A percentile compares a stretch with the other conserved stretches of the same genome.
These are phyloP conservation scores for Saturnispora hagleri DNA, from an alignment of 805 yeast species.

Conservation along the genomic window DNA sequence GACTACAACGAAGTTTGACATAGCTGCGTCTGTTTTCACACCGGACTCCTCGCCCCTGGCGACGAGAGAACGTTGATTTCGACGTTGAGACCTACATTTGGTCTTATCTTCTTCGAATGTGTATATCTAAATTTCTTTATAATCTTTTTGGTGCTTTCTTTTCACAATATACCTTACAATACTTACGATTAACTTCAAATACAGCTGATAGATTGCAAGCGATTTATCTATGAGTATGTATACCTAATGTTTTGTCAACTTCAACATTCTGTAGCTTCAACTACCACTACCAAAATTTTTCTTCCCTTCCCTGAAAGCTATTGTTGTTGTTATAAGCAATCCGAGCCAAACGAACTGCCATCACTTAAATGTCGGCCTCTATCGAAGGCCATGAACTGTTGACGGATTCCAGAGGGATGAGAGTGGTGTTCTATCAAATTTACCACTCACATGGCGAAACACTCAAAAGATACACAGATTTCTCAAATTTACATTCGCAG, in stretches of 20 bases:
- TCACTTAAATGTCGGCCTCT: not conserved
- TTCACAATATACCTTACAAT: not conserved
- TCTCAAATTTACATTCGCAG: slow-evolving; percentile 68
- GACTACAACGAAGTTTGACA: slow-evolving; percentile 3
- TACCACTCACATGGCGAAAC: slow-evolving; percentile 14
- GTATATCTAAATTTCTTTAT: not conserved
- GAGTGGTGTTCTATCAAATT: slow-evolving; percentile 26
- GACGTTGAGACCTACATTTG: not conserved
- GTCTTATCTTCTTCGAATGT: not conserved
- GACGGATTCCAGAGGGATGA: slow-evolving; percentile 22
- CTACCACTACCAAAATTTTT: not conserved
- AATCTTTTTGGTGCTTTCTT: not conserved
- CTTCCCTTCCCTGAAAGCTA: not conserved
- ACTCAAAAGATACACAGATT: slow-evolving; percentile 84
- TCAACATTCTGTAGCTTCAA: too few relatives aligned
- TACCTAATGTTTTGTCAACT: too few relatives aligned
- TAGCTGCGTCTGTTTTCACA: slow-evolving; percentile 4
- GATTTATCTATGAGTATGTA: too few relatives aligned
- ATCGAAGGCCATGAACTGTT: slow-evolving; percentile 18
- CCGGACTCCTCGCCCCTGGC: slow-evolving; percentile 7
- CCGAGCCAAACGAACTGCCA: not conserved
- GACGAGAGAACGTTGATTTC: not conserved
- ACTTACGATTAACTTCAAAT: too few relatives aligned
- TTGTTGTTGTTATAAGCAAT: not conserved
- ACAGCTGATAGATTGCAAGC: too few relatives aligned